Evolutionary conservation across 192 early-diverging fungal species (phyloP).

Genomic region (Spizellomyces punctatus): DNA sequence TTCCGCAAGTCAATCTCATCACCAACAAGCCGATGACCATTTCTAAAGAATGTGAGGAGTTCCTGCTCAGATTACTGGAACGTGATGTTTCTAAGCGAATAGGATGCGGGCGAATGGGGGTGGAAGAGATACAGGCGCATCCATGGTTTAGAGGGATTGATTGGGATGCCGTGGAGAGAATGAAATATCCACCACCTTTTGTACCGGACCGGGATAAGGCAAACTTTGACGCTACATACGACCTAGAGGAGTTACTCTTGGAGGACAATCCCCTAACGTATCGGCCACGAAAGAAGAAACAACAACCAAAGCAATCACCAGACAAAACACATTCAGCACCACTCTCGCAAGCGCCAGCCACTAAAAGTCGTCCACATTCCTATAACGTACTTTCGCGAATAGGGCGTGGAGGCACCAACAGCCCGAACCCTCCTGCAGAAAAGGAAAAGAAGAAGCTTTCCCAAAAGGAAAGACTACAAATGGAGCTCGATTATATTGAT

Average conservation of each 20-base stretch:
- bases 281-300: slow-evolving; percentile 52
- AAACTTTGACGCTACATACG: slow-evolving; percentile 79
- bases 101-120: slow-evolving; percentile 72
- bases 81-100: slow-evolving; percentile 73
- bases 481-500: slow-evolving; percentile 72
- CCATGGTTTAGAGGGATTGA: slow-evolving; percentile 53
- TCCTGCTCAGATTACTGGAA: slow-evolving; percentile 58
- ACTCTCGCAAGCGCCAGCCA: slow-evolving; percentile 8
- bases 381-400: slow-evolving; percentile 1
- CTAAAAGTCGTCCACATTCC: slow-evolving; percentile 12
- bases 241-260: slow-evolving; percentile 71
- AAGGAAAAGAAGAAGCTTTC: slow-evolving; percentile 32
- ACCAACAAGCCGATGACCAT: slow-evolving; percentile 26
- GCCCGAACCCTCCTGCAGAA: neutral
- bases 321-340: slow-evolving; percentile 2
- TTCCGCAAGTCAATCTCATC: slow-evolving; percentile 53
- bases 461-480: slow-evolving; percentile 49
- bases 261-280: slow-evolving; percentile 71
- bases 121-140: slow-evolving; percentile 57
- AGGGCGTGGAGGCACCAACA: neutral
- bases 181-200: slow-evolving; percentile 45
- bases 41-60: slow-evolving; percentile 16
- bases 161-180: slow-evolving; percentile 49
- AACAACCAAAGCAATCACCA: slow-evolving; percentile 27
- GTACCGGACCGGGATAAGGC: slow-evolving; percentile 50